Percentiles rank a stretch among this genome's conserved stretches.
phyloP scores from a whole-genome alignment of 2,329 filamentous ascomycete species.

The Curvularia verruculosa region DNA sequence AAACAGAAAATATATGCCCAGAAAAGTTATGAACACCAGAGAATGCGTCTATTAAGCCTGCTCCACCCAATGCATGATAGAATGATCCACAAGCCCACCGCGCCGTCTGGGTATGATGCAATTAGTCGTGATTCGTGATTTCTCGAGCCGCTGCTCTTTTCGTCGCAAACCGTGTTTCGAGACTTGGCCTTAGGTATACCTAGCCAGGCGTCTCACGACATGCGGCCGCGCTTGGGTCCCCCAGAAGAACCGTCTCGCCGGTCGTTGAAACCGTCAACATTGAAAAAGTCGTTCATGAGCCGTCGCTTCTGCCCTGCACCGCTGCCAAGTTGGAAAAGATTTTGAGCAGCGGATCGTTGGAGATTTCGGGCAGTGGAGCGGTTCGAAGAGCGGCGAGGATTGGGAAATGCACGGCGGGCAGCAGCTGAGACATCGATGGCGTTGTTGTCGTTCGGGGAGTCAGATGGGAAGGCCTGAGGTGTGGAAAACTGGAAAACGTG shows the following conservation, averaged over 20 bases:
- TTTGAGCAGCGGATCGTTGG: conserved; percentile 41
- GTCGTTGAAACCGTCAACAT: conserved; percentile 66
- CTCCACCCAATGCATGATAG: conserved; percentile 34
- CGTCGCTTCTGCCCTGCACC: conserved; percentile 75
- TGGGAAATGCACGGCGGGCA: conserved; percentile 41
- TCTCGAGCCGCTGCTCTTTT: conserved; percentile 14
- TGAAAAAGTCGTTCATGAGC: conserved; percentile 76
- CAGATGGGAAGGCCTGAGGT: conserved; percentile 62
- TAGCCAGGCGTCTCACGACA: conserved; percentile 22
- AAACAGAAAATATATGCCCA: conserved; percentile 15
- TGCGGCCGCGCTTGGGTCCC: conserved; percentile 49
- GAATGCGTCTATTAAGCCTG: conserved; percentile 33
- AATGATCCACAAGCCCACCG: conserved; percentile 24
- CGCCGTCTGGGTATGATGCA: conserved; percentile 29
- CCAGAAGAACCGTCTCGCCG: conserved; percentile 60
- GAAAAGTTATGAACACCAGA: conserved; percentile 31
- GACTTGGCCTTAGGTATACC: background rate
- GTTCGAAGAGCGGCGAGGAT: conserved; percentile 42
- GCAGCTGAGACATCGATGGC: conserved; percentile 36
- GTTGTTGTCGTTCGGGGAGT: conserved; percentile 44
- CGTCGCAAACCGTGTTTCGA: conserved; percentile 7
- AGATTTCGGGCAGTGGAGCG: conserved; percentile 45
- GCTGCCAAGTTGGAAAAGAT: conserved; percentile 60
- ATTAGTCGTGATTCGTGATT: conserved; percentile 22
- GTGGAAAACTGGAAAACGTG: conserved; percentile 72